Base-by-base conservation (phyloP, 1,139 yeast species). In the Suhomyces bribrorum region DNA sequence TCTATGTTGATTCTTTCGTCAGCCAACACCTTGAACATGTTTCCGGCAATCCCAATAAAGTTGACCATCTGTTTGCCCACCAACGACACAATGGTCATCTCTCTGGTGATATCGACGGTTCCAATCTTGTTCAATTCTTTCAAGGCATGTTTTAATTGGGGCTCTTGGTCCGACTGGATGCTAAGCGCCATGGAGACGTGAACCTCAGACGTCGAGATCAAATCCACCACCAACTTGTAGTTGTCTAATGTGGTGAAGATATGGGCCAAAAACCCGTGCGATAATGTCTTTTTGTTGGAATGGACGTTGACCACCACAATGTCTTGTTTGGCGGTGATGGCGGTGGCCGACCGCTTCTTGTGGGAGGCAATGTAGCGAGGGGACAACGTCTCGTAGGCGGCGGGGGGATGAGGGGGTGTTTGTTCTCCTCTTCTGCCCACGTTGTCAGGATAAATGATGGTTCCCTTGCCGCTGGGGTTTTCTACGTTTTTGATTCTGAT, bases 51-150 rank as follows among this genome's bases (percentile, higher is more conserved):
- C 59, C 98, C 98, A 47, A 92, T 86, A 58, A 86, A 79, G 58
- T 89, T 96, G 56, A 89, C 92, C 98, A 92, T 92, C 61, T 92
- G 95, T 56, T 87, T 89, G 29, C 98, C 98, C 32, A 92, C 97
- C 38, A 92, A 75, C 5, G 97, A 89, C 17, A 92, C 83, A 56
- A 92, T 92, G 48, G 96, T 83, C 84, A 92, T 80, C 48, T 85
- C 81, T 49, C 86, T 78, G 2, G 95, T 86, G 35, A 90, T 81
- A 54, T 92, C 97, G 30, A 92, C 96, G 1, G 84, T 71, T 31
- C 98, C 98, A 67, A 86, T 81, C 53, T 77, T 79, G 36, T 83
- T 76, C 51, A 92, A 74, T 55, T 89, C 96, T 32, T 71, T 77
- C 36, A 89, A 74, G 1, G 97, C 97, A 40, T 74, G 73, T 47